A percentile compares a stretch with the other conserved stretches of the same genome.
Evolutionary conservation across 257 asterid genomes (phyloP).

Genomic region (Solanum lycopersicoides): DNA sequence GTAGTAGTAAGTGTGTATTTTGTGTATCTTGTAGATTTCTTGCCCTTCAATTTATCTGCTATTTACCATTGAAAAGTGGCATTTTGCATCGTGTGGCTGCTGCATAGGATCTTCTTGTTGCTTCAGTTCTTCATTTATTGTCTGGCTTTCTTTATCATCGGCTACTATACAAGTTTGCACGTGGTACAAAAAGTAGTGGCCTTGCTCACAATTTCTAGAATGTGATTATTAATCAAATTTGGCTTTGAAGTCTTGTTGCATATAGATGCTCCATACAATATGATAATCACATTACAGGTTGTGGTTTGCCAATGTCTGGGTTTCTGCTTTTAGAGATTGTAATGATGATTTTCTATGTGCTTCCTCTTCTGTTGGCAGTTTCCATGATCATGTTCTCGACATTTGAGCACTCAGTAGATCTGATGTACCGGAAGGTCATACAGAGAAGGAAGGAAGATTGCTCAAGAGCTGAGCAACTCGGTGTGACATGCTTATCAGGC

Average conservation of each 20-base stretch:
- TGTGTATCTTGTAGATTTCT: neutral
- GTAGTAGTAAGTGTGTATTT: neutral
- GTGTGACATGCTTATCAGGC: conserved; percentile 39
- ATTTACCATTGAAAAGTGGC: neutral
- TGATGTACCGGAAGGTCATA: conserved; percentile 18
- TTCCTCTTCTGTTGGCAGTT: conserved; percentile 10
- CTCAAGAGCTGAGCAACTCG: conserved; percentile 30
- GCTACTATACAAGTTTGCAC: neutral
- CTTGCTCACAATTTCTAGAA: neutral
- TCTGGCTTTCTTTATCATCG: neutral
- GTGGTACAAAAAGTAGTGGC: neutral
- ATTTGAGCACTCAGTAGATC: conserved; percentile 31
- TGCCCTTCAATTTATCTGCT: neutral
- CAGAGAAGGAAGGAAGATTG: conserved; percentile 29
- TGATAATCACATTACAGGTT: neutral
- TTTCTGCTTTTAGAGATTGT: neutral
- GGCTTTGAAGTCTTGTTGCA: neutral
- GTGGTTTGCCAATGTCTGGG: neutral
- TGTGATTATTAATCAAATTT: neutral
- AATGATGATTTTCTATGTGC: neutral
- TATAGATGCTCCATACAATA: neutral
- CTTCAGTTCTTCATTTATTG: neutral
- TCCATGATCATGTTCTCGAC: conserved; percentile 38
- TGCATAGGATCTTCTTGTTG: neutral
- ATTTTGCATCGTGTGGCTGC: neutral